Evolutionary conservation across 805 yeast species (phyloP), one percentile per base, ranked within the genome.

Genomic region (Hanseniaspora meyeri): DNA sequence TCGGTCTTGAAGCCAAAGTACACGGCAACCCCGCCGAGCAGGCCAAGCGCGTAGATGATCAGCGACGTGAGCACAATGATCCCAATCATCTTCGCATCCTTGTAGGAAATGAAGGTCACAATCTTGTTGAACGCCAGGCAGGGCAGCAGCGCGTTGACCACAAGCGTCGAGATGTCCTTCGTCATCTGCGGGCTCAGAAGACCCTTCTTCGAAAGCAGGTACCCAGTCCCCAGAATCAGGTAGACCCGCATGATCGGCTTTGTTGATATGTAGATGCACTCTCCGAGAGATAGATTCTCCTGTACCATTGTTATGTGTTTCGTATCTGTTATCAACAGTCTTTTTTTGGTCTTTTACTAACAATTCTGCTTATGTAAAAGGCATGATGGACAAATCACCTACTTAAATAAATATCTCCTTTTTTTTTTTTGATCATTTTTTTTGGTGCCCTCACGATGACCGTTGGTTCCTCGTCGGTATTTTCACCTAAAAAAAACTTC

Each of bases 221-320:
- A 84, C 11, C 96, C 96, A 14, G 81, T 68, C 4, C 75, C 80
- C 5, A 85, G 77, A 64, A 85, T 83, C 61, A 85, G 70, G 63
- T 87, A 85, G 61, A 87, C 85, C 68, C 88, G 88, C 69, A 87
- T 75, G 58, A 87, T 82, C n/a, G 96, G 96, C 71, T 87, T 87
- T 57, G 84, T 82, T 0, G 95, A 80, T 27, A 87, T 77, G 70
- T 84, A 87, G 6, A 88, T 83, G 39, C 87, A 80, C 42, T 75
- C 74, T 17, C 93, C 91, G 36, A 83, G 62, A 31, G 59, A 60
- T 27, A 67, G 52, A 4, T 39, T 38, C 40, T 4, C 38, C 37
- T 45, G 29, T 19, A 46, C 4, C 49, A 40, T 50, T 14, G 24
- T 1, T 45, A n/a, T 39, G n/a, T 47, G 4, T 20, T 6, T 16